phyloP scores from a whole-genome alignment of 192 early-diverging fungal genomes.

The Phlyctochytrium bullatum region DNA sequence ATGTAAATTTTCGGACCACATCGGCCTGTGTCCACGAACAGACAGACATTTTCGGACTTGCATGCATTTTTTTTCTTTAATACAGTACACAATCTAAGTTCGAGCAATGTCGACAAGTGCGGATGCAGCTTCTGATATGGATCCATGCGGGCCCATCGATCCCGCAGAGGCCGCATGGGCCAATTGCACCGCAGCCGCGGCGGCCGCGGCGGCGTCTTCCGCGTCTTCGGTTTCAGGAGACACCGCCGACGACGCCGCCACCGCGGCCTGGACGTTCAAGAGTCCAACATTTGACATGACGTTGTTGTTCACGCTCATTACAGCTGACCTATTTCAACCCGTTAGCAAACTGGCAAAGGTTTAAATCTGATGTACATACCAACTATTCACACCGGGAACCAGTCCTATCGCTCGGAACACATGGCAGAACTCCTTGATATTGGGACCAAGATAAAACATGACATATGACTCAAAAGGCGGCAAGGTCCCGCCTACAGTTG shows the following conservation, averaged over 20 bases:
- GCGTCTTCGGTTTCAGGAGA: too few relatives aligned
- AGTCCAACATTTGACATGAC: neutral
- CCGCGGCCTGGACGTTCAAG: neutral
- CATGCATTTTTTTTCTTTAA: too few relatives aligned
- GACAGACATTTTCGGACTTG: too few relatives aligned
- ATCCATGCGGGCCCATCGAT: neutral
- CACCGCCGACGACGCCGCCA: too few relatives aligned
- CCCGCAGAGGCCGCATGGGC: too few relatives aligned
- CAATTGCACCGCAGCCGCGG: neutral
- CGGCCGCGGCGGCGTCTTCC: neutral
- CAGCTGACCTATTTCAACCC: neutral
- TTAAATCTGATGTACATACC: conserved; percentile 24
- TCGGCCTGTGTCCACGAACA: too few relatives aligned
- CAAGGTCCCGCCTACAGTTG: conserved; percentile 5
- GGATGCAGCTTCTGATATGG: neutral
- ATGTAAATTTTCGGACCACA: too few relatives aligned
- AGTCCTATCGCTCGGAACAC: conserved; percentile 50
- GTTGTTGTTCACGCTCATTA: neutral
- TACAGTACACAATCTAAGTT: too few relatives aligned
- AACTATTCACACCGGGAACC: conserved; percentile 53
- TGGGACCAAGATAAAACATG: conserved; percentile 50
- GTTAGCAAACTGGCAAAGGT: neutral
- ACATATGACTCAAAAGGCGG: conserved; percentile 39
- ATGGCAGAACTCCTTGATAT: conserved; percentile 45
- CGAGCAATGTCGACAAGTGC: neutral